Base-by-base conservation (phyloP, 2,329 filamentous ascomycete species). In the Magnaporthiopsis incrustans region DNA sequence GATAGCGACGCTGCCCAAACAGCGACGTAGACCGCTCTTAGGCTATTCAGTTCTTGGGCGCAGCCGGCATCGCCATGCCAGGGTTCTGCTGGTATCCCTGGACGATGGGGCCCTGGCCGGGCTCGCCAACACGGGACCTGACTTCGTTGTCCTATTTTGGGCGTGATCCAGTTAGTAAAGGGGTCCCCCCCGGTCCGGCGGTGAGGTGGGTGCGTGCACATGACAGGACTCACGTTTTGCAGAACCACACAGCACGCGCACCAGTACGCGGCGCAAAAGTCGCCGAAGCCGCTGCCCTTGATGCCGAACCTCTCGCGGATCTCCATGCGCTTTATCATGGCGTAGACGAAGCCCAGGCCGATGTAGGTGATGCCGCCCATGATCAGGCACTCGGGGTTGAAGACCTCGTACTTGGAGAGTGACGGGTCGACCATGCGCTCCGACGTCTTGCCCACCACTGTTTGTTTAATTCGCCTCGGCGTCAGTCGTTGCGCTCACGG, bases 231-330 rank as follows among this genome's bases (percentile, higher is more conserved):
- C n/a, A 53, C 44, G 44, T 53, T 78, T 75, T 87, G 85, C 67
- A 85, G 77, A 65, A 85, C 72, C 7, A 78, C 76, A 69, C 84
- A 87, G 77, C 82, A 85, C 50, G 76, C 71, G 71, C 84, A 87
- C 75, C 79, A 86, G 67, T 75, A 85, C 18, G 79, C 74, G n/a
- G 74, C 71, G 68, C 79, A 81, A 73, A 78, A 87, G 70, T 87
- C 84, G 44, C 72, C 72, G 65, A 71, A 72, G 53, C 76, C 76
- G 60, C 74, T 76, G 50, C 84, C 83, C 59, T 81, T 72, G 69
- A 87, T 85, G 67, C 77, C 77, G 73, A 82, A 85, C 57, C 75
- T 77, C 63, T 82, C 74, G 61, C 84, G 81, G 67, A 86, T 80
- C 68, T 84, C 78, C 64, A 71, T 70, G 61, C 85, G 82, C 73